A percentile compares a stretch with the other conserved stretches of the same genome.
Evolutionary conservation across 495 filamentous ascomycete species (phyloP).

Genomic region (Paragyromitra xinjiangensis): DNA sequence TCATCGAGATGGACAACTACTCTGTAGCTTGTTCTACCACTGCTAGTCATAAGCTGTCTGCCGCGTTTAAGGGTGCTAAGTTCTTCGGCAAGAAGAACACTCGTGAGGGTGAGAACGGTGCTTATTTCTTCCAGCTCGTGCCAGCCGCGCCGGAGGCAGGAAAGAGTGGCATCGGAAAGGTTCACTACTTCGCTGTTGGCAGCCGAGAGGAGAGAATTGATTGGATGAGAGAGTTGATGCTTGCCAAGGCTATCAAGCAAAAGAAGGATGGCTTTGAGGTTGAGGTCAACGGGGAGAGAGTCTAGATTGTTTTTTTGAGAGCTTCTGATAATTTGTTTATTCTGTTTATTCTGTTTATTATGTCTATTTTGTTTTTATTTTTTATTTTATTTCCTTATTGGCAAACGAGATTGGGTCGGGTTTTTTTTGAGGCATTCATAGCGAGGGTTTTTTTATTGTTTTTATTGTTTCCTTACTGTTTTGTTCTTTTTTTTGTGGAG

Average conservation of each 20-base stretch:
- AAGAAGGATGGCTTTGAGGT: conserved; percentile 83
- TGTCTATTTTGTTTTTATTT: conserved; percentile 43
- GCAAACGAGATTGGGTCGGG: conserved; percentile 42
- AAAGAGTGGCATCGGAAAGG: conserved; percentile 70
- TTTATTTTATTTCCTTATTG: conserved; percentile 36
- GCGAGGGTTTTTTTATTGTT: conserved; percentile 39
- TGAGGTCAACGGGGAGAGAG: conserved; percentile 80
- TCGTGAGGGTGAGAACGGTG: conserved; percentile 63
- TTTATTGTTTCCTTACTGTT: conserved; percentile 33
- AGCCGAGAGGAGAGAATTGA: conserved; percentile 88
- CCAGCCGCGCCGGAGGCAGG: conserved; percentile 70
- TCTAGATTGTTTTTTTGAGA: conserved; percentile 62
- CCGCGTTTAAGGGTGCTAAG: conserved; percentile 85
- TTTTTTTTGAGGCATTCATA: conserved; percentile 50
- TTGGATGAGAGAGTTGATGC: conserved; percentile 98
- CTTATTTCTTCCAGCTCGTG: conserved; percentile 91
- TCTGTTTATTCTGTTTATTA: conserved; percentile 46
- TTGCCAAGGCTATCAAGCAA: conserved; percentile 86
- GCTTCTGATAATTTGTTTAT: conserved; percentile 44
- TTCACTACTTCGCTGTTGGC: conserved; percentile 93
- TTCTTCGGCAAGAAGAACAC: conserved; percentile 67
- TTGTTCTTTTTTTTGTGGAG: conserved; percentile 21
- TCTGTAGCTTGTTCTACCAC: conserved; percentile 86
- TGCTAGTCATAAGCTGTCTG: conserved; percentile 77
- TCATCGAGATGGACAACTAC: conserved; percentile 94